Evolutionary conservation across 1,284 basidiomycete species (phyloP).

Genomic region (Cryptococcus sp.): DNA sequence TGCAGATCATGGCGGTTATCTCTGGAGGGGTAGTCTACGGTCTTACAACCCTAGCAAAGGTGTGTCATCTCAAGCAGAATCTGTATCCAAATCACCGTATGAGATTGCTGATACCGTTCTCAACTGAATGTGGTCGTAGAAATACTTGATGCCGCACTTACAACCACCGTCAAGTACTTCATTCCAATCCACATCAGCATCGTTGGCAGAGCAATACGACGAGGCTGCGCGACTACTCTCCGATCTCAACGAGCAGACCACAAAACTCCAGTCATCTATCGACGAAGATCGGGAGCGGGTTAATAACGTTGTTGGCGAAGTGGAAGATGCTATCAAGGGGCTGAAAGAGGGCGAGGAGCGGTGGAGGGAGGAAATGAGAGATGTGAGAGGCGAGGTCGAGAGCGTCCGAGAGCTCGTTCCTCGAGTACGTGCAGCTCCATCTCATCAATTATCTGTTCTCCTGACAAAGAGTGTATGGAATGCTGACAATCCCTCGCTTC

Average conservation of each 20-base stretch:
- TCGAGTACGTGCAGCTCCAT: conserved; percentile 60
- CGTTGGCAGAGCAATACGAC: conserved; percentile 88
- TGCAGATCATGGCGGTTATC: conserved; percentile 87
- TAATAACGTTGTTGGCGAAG: conserved; percentile 73
- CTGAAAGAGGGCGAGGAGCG: conserved; percentile 75
- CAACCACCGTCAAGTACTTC: conserved; percentile 84
- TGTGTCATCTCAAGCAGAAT: conserved; percentile 47
- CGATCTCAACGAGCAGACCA: conserved; percentile 54
- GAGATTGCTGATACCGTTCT: neutral
- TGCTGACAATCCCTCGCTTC: neutral
- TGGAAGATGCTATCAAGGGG: conserved; percentile 73
- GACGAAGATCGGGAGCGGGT: conserved; percentile 81
- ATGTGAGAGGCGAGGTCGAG: conserved; percentile 87
- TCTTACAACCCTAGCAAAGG: conserved; percentile 79
- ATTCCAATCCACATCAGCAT: conserved; percentile 84
- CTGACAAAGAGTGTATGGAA: too few species aligned
- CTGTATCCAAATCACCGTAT: neutral
- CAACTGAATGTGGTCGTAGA: conserved; percentile 56
- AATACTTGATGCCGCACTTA: conserved; percentile 89
- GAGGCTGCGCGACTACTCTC: conserved; percentile 77
- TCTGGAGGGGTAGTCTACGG: conserved; percentile 89
- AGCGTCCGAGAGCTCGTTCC: conserved; percentile 88
- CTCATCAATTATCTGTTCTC: neutral
- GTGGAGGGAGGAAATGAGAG: conserved; percentile 86
- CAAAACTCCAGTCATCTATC: conserved; percentile 79